Conservation (phyloP, 2,329 filamentous ascomycete species). For the Exophiala xenobiotica region DNA sequence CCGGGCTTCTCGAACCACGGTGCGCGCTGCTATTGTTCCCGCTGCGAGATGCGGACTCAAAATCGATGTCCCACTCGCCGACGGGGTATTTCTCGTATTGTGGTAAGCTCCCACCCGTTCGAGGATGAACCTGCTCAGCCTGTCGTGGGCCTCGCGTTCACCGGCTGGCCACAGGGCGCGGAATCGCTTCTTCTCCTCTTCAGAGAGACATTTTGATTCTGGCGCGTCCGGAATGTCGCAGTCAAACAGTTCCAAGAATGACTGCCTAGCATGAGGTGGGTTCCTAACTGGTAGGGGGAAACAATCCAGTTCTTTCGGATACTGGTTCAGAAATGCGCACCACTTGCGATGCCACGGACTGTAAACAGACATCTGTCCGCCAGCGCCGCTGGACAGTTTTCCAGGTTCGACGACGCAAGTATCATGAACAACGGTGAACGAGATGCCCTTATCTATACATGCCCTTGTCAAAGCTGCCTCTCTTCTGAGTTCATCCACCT, state of each 20-base stretch:
- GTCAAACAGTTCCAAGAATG: slow-evolving; percentile 61
- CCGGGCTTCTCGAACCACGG: slow-evolving; percentile 63
- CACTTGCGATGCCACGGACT: slow-evolving; percentile 78
- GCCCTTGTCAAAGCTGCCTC: slow-evolving; percentile 66
- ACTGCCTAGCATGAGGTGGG: slow-evolving; percentile 46
- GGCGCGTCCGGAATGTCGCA: slow-evolving; percentile 62
- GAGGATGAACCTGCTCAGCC: slow-evolving; percentile 67
- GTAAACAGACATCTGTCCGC: slow-evolving; percentile 82
- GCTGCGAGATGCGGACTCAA: slow-evolving; percentile 72
- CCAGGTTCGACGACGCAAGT: slow-evolving; percentile 80
- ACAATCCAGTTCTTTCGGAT: slow-evolving; percentile 65
- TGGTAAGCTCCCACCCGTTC: slow-evolving; percentile 63
- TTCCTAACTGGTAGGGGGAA: slow-evolving; percentile 61
- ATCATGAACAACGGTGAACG: slow-evolving; percentile 73
- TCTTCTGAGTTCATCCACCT: slow-evolving; percentile 81
- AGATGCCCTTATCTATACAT: slow-evolving; percentile 63
- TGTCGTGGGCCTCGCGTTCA: slow-evolving; percentile 66
- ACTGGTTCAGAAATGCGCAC: slow-evolving; percentile 69
- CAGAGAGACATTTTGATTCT: slow-evolving; percentile 59
- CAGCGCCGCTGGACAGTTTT: slow-evolving; percentile 58
- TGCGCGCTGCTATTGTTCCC: slow-evolving; percentile 67
- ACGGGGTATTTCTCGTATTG: slow-evolving; percentile 64
- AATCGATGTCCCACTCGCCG: slow-evolving; percentile 62
- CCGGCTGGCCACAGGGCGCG: slow-evolving; percentile 69
- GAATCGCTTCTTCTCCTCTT: slow-evolving; percentile 60